Evolutionary conservation across 2,329 filamentous ascomycete species (phyloP).

Genomic region (Emmonsia crescens): DNA sequence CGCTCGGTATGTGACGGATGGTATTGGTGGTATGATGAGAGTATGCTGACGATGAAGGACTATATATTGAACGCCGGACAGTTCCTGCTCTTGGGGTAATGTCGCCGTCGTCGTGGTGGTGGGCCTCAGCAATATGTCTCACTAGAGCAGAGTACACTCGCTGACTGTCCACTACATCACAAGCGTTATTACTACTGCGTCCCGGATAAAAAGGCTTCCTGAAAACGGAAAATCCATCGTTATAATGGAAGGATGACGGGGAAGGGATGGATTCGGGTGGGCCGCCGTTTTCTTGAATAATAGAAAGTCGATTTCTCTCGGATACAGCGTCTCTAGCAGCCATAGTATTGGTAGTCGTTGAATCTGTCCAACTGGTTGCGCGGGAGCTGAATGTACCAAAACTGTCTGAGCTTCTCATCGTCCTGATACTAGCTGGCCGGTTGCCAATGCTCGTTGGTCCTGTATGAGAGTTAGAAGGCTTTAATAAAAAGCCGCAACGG

Average conservation of each 20-base stretch:
- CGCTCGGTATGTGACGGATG: conserved; percentile 7
- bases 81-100: neutral
- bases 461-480: conserved; percentile 1
- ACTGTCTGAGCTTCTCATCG: conserved; percentile 24
- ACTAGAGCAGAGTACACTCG: conserved; percentile 26
- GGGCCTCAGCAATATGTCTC: conserved; percentile 20
- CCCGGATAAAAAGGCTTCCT: conserved; percentile 18
- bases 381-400: conserved; percentile 30
- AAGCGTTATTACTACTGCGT: conserved; percentile 11
- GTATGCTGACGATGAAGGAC: conserved; percentile 1
- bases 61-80: neutral
- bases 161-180: conserved; percentile 19
- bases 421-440: conserved; percentile 15
- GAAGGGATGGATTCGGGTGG: conserved; percentile 21
- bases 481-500: neutral
- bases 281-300: conserved; percentile 34
- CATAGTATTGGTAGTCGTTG: conserved; percentile 33
- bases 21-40: neutral
- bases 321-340: conserved; percentile 19
- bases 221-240: conserved; percentile 21
- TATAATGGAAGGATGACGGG: conserved; percentile 14
- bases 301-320: conserved; percentile 29
- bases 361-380: conserved; percentile 41
- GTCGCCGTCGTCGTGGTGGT: neutral
- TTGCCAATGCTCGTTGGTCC: neutral